Evolutionary conservation across 345 rosid genomes (phyloP).

Genomic region (Populus euphratica): DNA sequence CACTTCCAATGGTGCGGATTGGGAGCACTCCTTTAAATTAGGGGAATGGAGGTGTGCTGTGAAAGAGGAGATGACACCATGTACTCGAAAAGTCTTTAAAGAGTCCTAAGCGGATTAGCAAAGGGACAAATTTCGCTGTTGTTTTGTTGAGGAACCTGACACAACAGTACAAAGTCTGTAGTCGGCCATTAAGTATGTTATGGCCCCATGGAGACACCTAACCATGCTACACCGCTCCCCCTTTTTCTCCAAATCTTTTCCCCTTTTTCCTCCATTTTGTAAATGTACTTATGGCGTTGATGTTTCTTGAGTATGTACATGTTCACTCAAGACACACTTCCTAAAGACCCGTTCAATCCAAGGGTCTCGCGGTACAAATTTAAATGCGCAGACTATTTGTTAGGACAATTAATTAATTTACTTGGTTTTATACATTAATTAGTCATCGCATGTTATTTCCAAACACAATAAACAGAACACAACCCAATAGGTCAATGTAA

Average conservation of each 20-base stretch:
- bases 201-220: slow-evolving; percentile 31
- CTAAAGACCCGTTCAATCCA: slow-evolving; percentile 31
- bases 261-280: not conserved
- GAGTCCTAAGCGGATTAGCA: not conserved
- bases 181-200: slow-evolving; percentile 21
- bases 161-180: slow-evolving; percentile 8
- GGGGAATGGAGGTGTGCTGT: not conserved
- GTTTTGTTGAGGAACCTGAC: slow-evolving; percentile 11
- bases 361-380: not conserved
- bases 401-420: not conserved
- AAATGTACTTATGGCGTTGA: not conserved
- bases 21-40: slow-evolving; percentile 3
- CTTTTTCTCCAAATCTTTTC: not conserved
- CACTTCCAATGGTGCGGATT: not conserved
- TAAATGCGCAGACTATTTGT: not conserved
- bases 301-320: not conserved
- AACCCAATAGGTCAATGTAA: not conserved
- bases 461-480: not conserved
- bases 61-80: not conserved
- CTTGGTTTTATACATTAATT: not conserved
- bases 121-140: slow-evolving; percentile 26
- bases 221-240: slow-evolving; percentile 9
- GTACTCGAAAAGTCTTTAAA: not conserved
- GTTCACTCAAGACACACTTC: slow-evolving; percentile 13
- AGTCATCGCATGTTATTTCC: not conserved